Conservation (phyloP, 306 rosid genomes). For the Clitoria ternatea region DNA sequence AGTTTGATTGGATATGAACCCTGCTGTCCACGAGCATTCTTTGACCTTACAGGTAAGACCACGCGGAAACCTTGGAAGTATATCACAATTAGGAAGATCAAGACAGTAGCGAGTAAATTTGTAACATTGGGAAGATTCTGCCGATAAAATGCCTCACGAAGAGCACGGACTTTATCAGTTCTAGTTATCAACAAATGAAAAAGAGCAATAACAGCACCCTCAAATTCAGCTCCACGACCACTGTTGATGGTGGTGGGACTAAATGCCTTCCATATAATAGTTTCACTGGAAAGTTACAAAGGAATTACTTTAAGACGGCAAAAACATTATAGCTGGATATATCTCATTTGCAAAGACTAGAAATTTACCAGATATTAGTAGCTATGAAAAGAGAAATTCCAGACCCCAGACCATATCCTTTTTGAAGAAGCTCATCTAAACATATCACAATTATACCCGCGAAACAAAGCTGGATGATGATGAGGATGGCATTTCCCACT, state of each 20-base stretch:
- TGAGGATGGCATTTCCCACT: slow-evolving; percentile 92
- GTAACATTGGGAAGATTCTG: slow-evolving; percentile 97
- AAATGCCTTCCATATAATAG: slow-evolving; percentile 91
- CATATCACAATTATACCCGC: slow-evolving; percentile 95
- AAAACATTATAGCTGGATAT: background rate
- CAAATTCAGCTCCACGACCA: slow-evolving; percentile 95
- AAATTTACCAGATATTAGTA: slow-evolving; percentile 83
- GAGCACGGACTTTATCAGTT: slow-evolving; percentile 84
- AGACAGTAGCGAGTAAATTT: slow-evolving; percentile 82
- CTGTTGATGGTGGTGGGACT: slow-evolving; percentile 95
- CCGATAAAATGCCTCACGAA: slow-evolving; percentile 87
- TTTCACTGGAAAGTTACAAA: slow-evolving; percentile 58
- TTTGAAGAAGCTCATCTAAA: slow-evolving; percentile 95
- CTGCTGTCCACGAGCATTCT: slow-evolving; percentile 95
- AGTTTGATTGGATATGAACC: slow-evolving; percentile 95
- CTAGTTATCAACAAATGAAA: slow-evolving; percentile 87
- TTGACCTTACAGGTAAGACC: slow-evolving; percentile 92
- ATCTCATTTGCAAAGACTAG: background rate
- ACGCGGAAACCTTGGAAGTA: slow-evolving; percentile 98
- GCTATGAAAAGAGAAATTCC: slow-evolving; percentile 98
- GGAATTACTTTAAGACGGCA: background rate
- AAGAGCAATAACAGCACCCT: slow-evolving; percentile 90
- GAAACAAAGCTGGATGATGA: slow-evolving; percentile 87
- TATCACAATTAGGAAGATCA: slow-evolving; percentile 77
- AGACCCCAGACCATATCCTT: slow-evolving; percentile 98